Evolutionary conservation across 768 basidiomycete genomes (phyloP), one percentile per base, ranked within the genome.

Genomic region (Boletus insuetus): DNA sequence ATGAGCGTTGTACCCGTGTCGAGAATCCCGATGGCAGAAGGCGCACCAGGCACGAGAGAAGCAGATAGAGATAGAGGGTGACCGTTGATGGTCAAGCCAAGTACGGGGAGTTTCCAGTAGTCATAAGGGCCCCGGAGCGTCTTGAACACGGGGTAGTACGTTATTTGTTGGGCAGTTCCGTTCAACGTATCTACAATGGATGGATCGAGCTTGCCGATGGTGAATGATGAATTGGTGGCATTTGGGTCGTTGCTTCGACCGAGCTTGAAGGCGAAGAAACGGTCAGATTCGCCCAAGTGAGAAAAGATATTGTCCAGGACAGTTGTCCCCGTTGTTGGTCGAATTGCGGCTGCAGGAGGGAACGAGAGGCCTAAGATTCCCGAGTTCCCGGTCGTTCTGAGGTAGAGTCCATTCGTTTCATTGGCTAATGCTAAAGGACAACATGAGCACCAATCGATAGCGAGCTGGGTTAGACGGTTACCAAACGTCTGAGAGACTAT

Each of bases 1-100:
- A 84, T 73, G 50, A 83, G 74, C 6, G 81, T 83, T 24, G 82
- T 83, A 4, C 84, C 84, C 24, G 83, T 83, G 62, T 87, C 86
- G 26, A 86, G 74, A 24, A 88, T 79, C 4, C 79, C 84, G 46
- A 86, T 78, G 0, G 78, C 75, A 2, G 70, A 60, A 13, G 67
- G 46, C 22, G 79, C 72, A 19, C 74, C 75, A 5, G 59, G 64
- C 26, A 82, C 70, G 51, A 76, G 75, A 16, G 84, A 82, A 16
- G 63, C 53, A 3, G 82, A 77, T 17, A 84, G 64, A 0, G 66
- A 50, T 35, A 86, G 70, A 0, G 65, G 44, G 22, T 67, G 64
- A 8, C 71, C 70, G 53, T 82, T 74, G 62, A 84, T 68, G 12
- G 75, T 78, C 51, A 85, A 57, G 42, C 65, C 65, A 19, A 68